Evolutionary conservation across 2,329 filamentous ascomycete genomes (phyloP).

Genomic region (Biscogniauxia marginata): DNA sequence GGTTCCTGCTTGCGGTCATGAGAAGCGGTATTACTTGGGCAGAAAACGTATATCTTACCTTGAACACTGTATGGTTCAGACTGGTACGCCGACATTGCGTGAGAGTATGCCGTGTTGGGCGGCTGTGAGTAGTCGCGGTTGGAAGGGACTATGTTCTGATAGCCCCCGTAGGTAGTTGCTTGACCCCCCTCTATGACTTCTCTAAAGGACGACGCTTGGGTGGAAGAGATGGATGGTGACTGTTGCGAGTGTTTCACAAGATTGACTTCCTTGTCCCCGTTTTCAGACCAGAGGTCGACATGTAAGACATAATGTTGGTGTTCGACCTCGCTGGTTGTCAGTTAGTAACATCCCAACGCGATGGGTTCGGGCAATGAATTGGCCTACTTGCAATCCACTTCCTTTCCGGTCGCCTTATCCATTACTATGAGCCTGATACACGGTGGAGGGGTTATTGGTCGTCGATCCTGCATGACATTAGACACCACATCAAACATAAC

Average conservation of each 20-base stretch:
- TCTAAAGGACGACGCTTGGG: slow-evolving; percentile 71
- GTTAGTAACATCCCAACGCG: slow-evolving; percentile 9
- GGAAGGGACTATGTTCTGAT: slow-evolving; percentile 31
- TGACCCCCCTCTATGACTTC: slow-evolving; percentile 31
- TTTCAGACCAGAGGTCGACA: slow-evolving; percentile 67
- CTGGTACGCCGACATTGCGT: slow-evolving; percentile 28
- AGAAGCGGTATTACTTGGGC: slow-evolving; percentile 3
- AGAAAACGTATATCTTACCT: slow-evolving; percentile 18
- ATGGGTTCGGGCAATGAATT: neutral
- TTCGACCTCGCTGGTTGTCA: slow-evolving; percentile 24
- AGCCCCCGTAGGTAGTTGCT: slow-evolving; percentile 23
- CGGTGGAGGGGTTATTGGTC: slow-evolving; percentile 93
- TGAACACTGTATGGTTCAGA: slow-evolving; percentile 27
- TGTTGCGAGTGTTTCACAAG: slow-evolving; percentile 63
- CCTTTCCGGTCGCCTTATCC: slow-evolving; percentile 71
- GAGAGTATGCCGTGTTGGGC: slow-evolving; percentile 24
- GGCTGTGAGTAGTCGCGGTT: slow-evolving; percentile 29
- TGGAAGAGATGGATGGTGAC: slow-evolving; percentile 76
- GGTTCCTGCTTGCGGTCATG: slow-evolving; percentile 14
- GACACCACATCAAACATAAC: slow-evolving; percentile 7
- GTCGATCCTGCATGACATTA: slow-evolving; percentile 65
- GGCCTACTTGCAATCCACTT: slow-evolving; percentile 78
- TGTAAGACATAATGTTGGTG: slow-evolving; percentile 42
- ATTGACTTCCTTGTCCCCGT: slow-evolving; percentile 63
- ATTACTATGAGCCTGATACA: slow-evolving; percentile 82